Conservation (phyloP, 1,284 basidiomycete species). For the Schizophyllum amplum region DNA sequence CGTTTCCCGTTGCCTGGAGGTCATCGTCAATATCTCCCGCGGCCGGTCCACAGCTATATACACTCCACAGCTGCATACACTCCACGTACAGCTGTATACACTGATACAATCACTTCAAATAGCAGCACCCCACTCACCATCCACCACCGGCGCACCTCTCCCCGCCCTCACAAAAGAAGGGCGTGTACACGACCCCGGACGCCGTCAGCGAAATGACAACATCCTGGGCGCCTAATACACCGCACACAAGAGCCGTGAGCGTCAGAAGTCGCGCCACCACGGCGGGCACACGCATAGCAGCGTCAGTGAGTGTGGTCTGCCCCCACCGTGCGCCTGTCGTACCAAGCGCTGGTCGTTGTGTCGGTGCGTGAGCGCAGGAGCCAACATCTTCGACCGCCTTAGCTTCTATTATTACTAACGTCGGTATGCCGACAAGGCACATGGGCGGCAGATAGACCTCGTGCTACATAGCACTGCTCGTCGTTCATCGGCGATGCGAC, state of each 20-base stretch:
- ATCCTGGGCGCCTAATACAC: neutral
- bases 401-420: neutral
- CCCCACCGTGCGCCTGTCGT: no score
- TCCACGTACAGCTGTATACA: no score
- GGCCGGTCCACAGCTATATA: no score
- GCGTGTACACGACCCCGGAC: neutral
- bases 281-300: neutral
- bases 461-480: neutral
- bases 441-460: neutral
- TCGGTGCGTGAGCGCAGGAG: no score
- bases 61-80: no score
- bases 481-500: neutral
- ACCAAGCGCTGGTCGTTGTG: no score
- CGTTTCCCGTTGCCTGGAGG: neutral
- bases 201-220: neutral
- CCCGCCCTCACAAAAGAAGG: neutral
- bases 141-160: neutral
- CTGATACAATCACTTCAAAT: no score
- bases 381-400: no score
- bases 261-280: neutral
- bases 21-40: neutral
- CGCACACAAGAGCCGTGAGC: neutral
- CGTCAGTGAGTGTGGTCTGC: no score
- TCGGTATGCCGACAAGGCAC: neutral
- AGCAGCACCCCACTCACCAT: neutral